Percentiles rank a stretch among this genome's conserved stretches.
Conservation (phyloP, 2,329 filamentous ascomycete species). For the Calycina herbarum region DNA sequence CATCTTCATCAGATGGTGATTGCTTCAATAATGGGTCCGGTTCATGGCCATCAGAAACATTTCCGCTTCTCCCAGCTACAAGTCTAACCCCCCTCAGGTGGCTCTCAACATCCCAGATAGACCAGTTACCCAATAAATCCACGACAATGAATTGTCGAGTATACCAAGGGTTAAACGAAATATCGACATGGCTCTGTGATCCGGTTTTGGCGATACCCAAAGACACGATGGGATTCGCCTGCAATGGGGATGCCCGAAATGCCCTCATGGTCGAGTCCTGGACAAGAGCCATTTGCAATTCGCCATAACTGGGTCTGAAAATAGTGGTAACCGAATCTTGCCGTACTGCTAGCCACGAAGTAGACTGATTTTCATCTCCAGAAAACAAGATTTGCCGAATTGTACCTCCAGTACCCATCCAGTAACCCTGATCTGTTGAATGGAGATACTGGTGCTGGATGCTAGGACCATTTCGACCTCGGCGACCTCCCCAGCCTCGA, state of each 20-base stretch:
- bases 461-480: slow-evolving; percentile 23
- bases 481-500: slow-evolving; percentile 32
- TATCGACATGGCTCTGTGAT: slow-evolving; percentile 57
- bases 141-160: slow-evolving; percentile 64
- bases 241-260: slow-evolving; percentile 50
- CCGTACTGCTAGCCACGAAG: slow-evolving; percentile 48
- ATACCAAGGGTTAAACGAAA: slow-evolving; percentile 64
- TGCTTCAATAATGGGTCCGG: slow-evolving; percentile 12
- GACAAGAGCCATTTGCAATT: slow-evolving; percentile 14
- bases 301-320: slow-evolving; percentile 40
- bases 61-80: slow-evolving; percentile 26
- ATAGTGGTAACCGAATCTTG: slow-evolving; percentile 43
- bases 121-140: slow-evolving; percentile 66
- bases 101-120: slow-evolving; percentile 56
- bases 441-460: slow-evolving; percentile 27
- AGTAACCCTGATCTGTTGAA: slow-evolving; percentile 31
- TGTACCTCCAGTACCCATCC: slow-evolving; percentile 40
- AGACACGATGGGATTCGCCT: slow-evolving; percentile 54
- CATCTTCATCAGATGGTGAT: slow-evolving; percentile 31
- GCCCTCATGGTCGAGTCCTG: slow-evolving; percentile 12
- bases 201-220: slow-evolving; percentile 55
- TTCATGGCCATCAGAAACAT: slow-evolving; percentile 29
- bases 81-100: slow-evolving; percentile 20
- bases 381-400: slow-evolving; percentile 51
- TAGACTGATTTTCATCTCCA: slow-evolving; percentile 39